A percentile compares a stretch with the other conserved stretches of the same genome.
Evolutionary conservation across 306 rosid species (phyloP).

Genomic region (Hippophae rhamnoides): DNA sequence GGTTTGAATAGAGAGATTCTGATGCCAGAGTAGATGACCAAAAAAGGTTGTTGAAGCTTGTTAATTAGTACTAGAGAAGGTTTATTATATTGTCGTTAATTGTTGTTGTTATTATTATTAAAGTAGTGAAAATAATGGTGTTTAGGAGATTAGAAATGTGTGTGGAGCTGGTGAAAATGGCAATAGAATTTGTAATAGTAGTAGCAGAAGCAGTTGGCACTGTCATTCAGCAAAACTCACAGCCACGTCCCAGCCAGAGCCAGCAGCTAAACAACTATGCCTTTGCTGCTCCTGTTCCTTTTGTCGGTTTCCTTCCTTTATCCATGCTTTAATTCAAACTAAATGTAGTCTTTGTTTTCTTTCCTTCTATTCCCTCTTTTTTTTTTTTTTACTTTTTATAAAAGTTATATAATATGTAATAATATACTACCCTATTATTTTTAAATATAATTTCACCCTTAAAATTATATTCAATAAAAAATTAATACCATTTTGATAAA

Average conservation of each 20-base stretch:
- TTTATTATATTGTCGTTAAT: no score
- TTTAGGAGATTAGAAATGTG: conserved; percentile 53
- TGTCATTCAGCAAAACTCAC: conserved; percentile 30
- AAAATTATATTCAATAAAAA: no score
- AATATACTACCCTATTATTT: no score
- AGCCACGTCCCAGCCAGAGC: conserved; percentile 4
- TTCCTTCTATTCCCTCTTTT: no score
- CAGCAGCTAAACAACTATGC: not conserved
- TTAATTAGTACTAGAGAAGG: not conserved
- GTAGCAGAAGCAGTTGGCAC: conserved; percentile 58
- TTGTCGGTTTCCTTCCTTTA: conserved; percentile 50
- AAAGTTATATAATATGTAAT: no score
- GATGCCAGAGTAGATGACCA: not conserved
- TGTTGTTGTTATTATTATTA: no score
- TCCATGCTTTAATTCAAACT: no score
- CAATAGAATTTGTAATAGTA: conserved; percentile 52
- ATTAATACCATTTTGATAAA: no score
- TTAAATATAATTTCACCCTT: no score
- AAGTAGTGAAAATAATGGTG: conserved; percentile 30
- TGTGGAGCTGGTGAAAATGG: conserved; percentile 45
- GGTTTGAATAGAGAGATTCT: no score
- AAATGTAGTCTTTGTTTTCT: no score
- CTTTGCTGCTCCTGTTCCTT: conserved; percentile 27
- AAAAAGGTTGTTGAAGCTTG: not conserved
- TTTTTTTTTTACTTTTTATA: no score